Evolutionary conservation across 2,329 filamentous ascomycete species (phyloP).

Genomic region (Aquanectria penicillioides): DNA sequence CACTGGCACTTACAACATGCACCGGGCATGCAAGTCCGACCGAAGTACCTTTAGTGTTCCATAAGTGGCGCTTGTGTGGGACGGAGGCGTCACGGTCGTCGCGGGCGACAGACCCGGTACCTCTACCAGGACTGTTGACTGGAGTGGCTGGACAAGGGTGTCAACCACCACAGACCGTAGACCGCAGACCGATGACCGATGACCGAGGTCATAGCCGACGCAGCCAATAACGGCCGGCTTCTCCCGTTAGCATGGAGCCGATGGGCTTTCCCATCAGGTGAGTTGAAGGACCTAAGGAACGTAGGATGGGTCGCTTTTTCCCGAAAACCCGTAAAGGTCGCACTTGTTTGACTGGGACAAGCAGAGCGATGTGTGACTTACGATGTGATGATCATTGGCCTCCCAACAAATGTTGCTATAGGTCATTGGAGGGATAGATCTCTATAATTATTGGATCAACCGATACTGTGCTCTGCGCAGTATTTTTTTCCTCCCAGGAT

Average conservation of each 20-base stretch:
- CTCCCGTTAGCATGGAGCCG: background rate
- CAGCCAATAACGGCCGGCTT: background rate
- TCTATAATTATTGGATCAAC: too few species aligned
- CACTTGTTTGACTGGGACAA: too few species aligned
- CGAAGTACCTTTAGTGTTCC: background rate
- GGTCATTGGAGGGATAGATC: too few species aligned
- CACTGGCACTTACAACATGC: background rate
- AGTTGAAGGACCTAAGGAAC: background rate
- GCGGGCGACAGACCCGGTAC: background rate
- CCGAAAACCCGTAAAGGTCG: background rate
- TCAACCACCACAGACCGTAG: background rate
- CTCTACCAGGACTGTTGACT: too few species aligned
- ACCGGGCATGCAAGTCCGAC: background rate
- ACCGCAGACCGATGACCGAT: background rate
- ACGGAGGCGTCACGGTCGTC: background rate
- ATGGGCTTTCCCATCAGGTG: background rate
- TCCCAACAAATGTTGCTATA: too few species aligned
- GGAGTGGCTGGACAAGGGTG: background rate
- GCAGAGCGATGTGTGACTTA: background rate
- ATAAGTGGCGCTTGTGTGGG: background rate
- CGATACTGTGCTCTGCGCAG: too few species aligned
- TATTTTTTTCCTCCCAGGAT: too few species aligned
- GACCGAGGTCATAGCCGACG: background rate
- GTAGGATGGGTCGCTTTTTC: background rate
- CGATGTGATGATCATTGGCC: too few species aligned